Evolutionary conservation across 768 basidiomycete species (phyloP), one percentile per base, ranked within the genome.

Genomic region (Strobilomyces dryophilus): DNA sequence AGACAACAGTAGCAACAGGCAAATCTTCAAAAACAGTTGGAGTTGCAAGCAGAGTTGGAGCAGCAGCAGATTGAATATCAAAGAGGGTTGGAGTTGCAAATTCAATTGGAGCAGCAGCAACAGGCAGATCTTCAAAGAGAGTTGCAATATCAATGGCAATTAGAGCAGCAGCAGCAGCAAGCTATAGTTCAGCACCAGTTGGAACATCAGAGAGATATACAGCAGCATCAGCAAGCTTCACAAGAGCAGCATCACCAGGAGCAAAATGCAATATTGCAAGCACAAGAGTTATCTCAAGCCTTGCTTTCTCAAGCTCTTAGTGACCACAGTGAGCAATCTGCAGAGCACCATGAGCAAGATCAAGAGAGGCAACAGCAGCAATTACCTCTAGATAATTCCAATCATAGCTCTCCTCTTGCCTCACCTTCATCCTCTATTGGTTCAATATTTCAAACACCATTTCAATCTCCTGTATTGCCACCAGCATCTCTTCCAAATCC

Each of bases 291-390:
- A n/a, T 39, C 37, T 39, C 37, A 39, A 39, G 10, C 3, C 2
- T 12, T 39, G 4, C 37, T 39, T 18, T 18, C n/a, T 7, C 4
- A 39, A 18, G 37, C 37, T 18, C 20, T 53, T 0, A 8, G 6
- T 14, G 52, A 53, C 3, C 2, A 53, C 37, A 50, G 34, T 14
- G 26, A 49, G 8, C 0, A 3, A 1, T 53, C 41, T 7, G 41
- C 4, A 43, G 47, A 50, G n/a, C 41, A 53, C 0, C 49, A 49
- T 44, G 17, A 43, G 2, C 47, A 53, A 6, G 52, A 53, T 32
- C 48, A 50, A 9, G 1, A 8, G 1, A 49, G 52, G 31, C 32
- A 29, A 47, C 5, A 4, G 15, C 43, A 12, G 10, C 8, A 29
- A 11, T 35, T 11, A 35, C n/a, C n/a, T n/a, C n/a, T n/a, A n/a